phyloP scores from a whole-genome alignment of 2,329 filamentous ascomycete genomes.

The Fusarium sp. region DNA sequence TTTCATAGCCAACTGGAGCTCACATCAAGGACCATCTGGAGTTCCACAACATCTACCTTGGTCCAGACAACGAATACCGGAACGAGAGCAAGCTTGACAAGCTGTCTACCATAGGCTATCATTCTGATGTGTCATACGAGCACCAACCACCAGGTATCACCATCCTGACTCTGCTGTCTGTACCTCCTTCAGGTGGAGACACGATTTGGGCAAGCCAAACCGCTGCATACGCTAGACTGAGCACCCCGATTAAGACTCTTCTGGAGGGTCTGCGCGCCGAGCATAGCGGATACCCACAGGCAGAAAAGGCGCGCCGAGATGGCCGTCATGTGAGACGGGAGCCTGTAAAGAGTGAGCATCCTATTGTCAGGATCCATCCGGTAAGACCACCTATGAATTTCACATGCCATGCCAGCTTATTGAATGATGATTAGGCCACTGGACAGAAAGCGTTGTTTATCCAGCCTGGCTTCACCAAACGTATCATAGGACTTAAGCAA shows the following conservation, averaged over 20 bases:
- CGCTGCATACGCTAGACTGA: constrained; percentile 7
- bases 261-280: constrained; percentile 11
- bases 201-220: constrained; percentile 12
- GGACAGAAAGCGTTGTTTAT: neutral
- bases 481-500: neutral
- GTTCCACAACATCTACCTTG: constrained; percentile 61
- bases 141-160: constrained; percentile 57
- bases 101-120: constrained; percentile 50
- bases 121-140: constrained; percentile 58
- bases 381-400: constrained; percentile 41
- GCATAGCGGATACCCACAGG: constrained; percentile 12
- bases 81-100: constrained; percentile 48
- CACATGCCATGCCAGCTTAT: constrained; percentile 27
- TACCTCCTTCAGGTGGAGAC: constrained; percentile 13
- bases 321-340: constrained; percentile 5
- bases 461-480: neutral
- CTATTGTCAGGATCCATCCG: constrained; percentile 51
- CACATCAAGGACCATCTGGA: constrained; percentile 58
- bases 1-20: constrained; percentile 54
- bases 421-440: neutral
- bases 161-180: constrained; percentile 42
- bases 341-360: constrained; percentile 63
- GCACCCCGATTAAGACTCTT: neutral
- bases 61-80: constrained; percentile 55
- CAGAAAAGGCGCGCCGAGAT: neutral